Conservation (phyloP, 83 land plant species). For the Picea mariana region DNA sequence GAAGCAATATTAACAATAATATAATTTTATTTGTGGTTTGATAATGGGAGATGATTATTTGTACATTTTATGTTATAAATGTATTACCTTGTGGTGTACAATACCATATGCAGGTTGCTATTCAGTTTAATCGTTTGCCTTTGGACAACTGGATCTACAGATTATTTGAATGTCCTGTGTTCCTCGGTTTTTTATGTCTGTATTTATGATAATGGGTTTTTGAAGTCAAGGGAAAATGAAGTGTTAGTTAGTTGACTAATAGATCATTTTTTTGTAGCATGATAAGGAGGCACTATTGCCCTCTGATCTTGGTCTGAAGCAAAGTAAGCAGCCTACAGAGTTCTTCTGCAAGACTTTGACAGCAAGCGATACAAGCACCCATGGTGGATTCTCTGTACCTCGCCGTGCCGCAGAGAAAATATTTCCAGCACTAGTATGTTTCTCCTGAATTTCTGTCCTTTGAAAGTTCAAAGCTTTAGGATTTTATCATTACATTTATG, state of each 20-base stretch:
- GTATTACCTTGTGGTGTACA: neutral
- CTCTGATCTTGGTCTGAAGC: slow-evolving; percentile 84
- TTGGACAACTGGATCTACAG: neutral
- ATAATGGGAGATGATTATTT: neutral
- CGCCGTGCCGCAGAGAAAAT: slow-evolving; percentile 92
- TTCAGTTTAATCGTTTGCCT: neutral
- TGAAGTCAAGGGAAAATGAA: neutral
- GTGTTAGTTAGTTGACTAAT: neutral
- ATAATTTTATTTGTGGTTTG: neutral
- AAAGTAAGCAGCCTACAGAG: slow-evolving; percentile 71
- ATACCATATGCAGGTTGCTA: neutral
- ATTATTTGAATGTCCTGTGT: neutral
- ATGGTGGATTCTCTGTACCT: slow-evolving; percentile 93
- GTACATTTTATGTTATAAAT: no score
- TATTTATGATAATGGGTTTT: neutral
- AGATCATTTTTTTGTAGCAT: slow-evolving; percentile 41
- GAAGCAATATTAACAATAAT: slow-evolving; percentile 2
- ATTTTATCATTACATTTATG: neutral
- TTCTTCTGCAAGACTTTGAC: slow-evolving; percentile 84
- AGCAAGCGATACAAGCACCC: slow-evolving; percentile 92
- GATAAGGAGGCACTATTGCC: slow-evolving; percentile 84
- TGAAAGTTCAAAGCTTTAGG: neutral
- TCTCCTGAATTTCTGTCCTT: neutral
- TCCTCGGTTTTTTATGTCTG: neutral
- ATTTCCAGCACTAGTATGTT: slow-evolving; percentile 77